phyloP scores from a whole-genome alignment of 169 alveolate species.

The Plasmodium vivax region DNA sequence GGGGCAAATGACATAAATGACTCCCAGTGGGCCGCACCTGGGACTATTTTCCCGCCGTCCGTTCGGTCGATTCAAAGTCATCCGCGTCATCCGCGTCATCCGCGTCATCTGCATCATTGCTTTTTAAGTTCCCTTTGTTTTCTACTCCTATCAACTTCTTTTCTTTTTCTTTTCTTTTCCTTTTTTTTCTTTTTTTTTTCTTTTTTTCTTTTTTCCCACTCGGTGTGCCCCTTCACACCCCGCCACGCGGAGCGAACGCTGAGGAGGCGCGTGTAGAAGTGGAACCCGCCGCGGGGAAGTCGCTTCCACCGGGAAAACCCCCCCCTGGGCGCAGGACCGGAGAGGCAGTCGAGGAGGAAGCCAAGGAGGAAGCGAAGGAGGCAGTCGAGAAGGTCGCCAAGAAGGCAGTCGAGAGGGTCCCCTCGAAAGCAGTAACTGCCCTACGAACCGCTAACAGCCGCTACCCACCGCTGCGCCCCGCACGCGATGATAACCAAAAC shows the following conservation, averaged over 20 bases:
- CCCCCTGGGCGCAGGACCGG: not conserved
- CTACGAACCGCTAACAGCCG: no score
- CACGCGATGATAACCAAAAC: conserved; percentile 17
- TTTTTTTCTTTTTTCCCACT: not conserved
- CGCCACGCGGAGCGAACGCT: not conserved
- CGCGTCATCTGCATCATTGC: not conserved
- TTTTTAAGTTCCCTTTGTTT: not conserved
- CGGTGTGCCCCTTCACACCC: not conserved
- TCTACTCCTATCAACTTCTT: not conserved
- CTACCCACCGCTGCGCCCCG: no score
- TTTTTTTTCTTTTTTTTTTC: not conserved
- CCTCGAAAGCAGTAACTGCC: no score
- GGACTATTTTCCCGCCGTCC: not conserved
- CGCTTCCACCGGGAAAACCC: not conserved
- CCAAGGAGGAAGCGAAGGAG: not conserved
- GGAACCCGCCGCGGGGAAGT: not conserved
- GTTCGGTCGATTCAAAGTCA: not conserved
- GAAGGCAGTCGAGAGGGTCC: not conserved
- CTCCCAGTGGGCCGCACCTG: not conserved
- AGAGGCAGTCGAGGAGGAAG: not conserved
- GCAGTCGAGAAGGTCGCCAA: not conserved
- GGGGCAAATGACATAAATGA: no score
- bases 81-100: not conserved
- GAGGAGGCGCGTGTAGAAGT: not conserved
- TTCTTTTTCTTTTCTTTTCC: no score